Evolutionary conservation across 2,329 filamentous ascomycete species (phyloP), one percentile per base, ranked within the genome.

Genomic region (Penicillium sp.): DNA sequence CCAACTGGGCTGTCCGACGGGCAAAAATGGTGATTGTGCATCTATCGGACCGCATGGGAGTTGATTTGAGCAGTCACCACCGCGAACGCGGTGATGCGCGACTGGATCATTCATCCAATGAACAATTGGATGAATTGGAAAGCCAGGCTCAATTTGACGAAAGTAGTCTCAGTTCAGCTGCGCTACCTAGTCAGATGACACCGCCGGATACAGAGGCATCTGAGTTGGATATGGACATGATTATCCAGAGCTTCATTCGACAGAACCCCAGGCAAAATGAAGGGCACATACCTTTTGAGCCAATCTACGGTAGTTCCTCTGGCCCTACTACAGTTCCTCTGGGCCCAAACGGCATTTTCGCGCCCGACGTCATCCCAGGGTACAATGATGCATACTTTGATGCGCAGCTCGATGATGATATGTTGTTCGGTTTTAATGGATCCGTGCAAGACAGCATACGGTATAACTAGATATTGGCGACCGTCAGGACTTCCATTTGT

Each of bases 1-100:
- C 78, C 0, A 80, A 81, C 20, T 78, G 73, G 58, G 78, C 78
- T 0, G 77, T 80, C 0, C 69, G 73, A 27, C 74, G 75, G 20
- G 78, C 79, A 0, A 71, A 71, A 7, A 70, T 71, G 0, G 75
- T 81, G 9, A 74, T 81, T 0, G 64, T 77, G 34, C 72, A 70
- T 27, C 59, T 81, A 10, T 78, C 79, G 75, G 72, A 75, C 49
- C 70, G 74, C 13, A 69, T 80, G 41, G 70, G 71, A 0, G 72
- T 78, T 50, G 13, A 58, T 39, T 1, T 60, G 36, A 32, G 39
- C 46, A 33, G 41, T 17, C 29, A 29, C n/a, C n/a, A n/a, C n/a
- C n/a, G n/a, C n/a, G n/a, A n/a, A n/a, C n/a, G n/a, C 26, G 26
- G 26, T 27, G 26, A 27, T 27, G 26, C 6, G 6, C 26, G 10